Base-by-base conservation (phyloP, 306 rosid genomes). In the Begonia loranthoides region DNA sequence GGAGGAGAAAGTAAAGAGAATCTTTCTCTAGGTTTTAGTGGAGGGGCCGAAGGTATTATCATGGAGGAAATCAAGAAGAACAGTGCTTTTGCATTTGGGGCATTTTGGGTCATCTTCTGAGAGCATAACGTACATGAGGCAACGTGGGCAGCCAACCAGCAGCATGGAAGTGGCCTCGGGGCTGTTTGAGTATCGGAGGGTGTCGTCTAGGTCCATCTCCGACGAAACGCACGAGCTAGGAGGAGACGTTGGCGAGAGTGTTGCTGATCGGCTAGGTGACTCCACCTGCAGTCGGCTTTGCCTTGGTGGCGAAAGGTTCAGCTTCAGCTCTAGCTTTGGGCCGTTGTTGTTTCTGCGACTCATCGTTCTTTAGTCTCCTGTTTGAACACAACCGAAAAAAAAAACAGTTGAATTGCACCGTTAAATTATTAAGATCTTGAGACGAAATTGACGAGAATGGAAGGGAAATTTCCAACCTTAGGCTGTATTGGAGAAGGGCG, bases 71-170 rank as follows among this genome's bases (percentile, higher is more conserved):
- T 90, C 93, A 8, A 90, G 87, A 69, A 90, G 73, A 63, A 76
- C 87, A 6, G 99, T 86, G 82, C 88, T 86, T 62, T 86, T 82
- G 86, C 99, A 90, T 49, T 78, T 90, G 17, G 95, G 99, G 60
- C 99, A 90, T 44, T 83, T 83, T 0, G 87, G 93, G 39, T 90
- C 87, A 38, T 66, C 72, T 56, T 80, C 88, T 0, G 83, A 70
- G 17, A 90, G 85, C 99, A 90, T 90, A 46, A 86, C 82, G 41
- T 85, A 90, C 95, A 90, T 90, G 55, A 86, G 93, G 21, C 99
- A 90, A 5, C 82, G 71, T 1, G 94, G 94, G 39, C 99, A 90
- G 0, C 99, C 99, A 2, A 80, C 94, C 0, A 90, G 53, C 54
- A 83, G 79, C 95, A 90, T 78, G 43, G 87, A 90, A 8, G 77